Evolutionary conservation across 148 eudicot genomes (phyloP), one percentile per base, ranked within the genome.

Genomic region (Vaccinium vitisidaea): DNA sequence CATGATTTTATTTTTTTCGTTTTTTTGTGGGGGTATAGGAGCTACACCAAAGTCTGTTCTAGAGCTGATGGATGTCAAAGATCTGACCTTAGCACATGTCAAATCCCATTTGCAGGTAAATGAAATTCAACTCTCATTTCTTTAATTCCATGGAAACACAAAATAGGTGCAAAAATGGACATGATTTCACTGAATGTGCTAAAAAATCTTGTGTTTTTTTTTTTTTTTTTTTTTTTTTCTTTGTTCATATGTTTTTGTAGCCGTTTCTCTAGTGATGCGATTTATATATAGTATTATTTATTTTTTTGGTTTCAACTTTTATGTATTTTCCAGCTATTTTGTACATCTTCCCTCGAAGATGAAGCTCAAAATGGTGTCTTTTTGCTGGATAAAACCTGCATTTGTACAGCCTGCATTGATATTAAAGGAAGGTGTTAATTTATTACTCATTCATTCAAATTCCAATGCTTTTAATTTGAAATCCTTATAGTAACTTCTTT

Each of bases 51-150:
- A 96, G 87, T 94, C 95, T 43, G 99, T 96, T 81, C 94, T 96
- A 73, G 98, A 95, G 91, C 98, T 95, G 84, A 95, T 95, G 98
- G 98, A 94, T 94, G 98, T 95, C 76, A 95, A 96, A 86, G 98
- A 96, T 92, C 98, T 96, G 76, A 96, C 98, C 63, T 92, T 96
- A 86, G 98, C 98, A 52, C 99, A 96, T 91, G 99, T 96, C 77
- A 96, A 96, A 84, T 94, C 98, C 10, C 99, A 96, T 90, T 94
- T 96, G 84, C 99, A 96, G 99, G 99, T 96, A 90, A 73, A 53
- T 5, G 23, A 65, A 81, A 18, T 36, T 19, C 25, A 7, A 11
- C 13, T 27, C 14, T 5, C 84, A 6, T n/a, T 6, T 32, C 43
- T 9, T 27, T 69, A 6, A 19, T 19, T 61, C 67, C 67, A 61